Base-by-base conservation (phyloP, 1,284 basidiomycete genomes). In the Clitocybe nebularis region DNA sequence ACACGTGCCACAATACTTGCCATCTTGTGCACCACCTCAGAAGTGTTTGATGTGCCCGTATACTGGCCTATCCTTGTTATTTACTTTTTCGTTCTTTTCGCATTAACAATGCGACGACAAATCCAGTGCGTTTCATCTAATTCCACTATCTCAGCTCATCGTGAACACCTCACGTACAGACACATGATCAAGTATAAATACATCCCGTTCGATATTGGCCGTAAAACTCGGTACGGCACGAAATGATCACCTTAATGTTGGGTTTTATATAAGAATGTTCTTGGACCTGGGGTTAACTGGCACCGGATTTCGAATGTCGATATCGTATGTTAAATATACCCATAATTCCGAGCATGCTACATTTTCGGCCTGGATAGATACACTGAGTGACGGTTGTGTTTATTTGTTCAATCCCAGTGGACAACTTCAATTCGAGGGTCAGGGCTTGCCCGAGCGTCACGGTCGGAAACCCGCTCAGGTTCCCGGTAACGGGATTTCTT, bases 161-260 rank as follows among this genome's bases (percentile, higher is more conserved):
- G n/a, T n/a, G n/a, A n/a, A n/a, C n/a, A n/a, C n/a, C n/a, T n/a
- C n/a, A n/a, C n/a, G n/a, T 32, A 7, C 61, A 94, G 92, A 58
- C 95, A 98, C 68, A 98, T 98, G 95, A 89, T 96, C 74, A 95
- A 95, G 68, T 97, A 98, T 74, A 93, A 90, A 63, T 95, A 92
- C 65, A 69, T 95, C 43, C 92, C 92, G 24, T 95, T 93, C 65
- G 92, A 95, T 59, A 76, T 94, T 51, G 92, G 92, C 11, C 80
- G 90, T 53, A 94, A 94, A 68, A 74, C 82, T 44, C 80, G 81
- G 37, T 92, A 92, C 36, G 61, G 63, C 19, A 40, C 56, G 13
- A 57, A 59, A 45, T 59, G 47, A 48, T n/a, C n/a, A n/a, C n/a
- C n/a, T n/a, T n/a, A n/a, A n/a, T n/a, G n/a, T n/a, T n/a, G n/a